Evolutionary conservation across 768 basidiomycete genomes (phyloP).

Genomic region (Rhodotorula toruloides): DNA sequence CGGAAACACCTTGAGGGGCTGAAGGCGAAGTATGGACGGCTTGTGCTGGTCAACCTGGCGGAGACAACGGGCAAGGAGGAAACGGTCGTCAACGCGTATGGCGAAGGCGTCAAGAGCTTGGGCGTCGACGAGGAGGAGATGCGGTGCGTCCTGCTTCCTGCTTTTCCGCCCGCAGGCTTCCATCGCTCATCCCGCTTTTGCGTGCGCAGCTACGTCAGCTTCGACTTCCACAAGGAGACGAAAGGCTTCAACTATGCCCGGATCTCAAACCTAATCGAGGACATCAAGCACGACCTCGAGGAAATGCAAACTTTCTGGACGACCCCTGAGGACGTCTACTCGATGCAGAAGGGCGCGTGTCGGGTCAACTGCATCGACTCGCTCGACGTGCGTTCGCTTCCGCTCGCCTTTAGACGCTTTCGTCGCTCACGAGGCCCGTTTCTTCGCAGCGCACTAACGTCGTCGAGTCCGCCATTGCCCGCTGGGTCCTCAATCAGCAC

Average conservation of each 20-base stretch:
- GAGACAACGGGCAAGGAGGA: constrained; percentile 87
- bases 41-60: constrained; percentile 83
- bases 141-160: constrained; percentile 38
- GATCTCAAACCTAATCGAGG: constrained; percentile 30
- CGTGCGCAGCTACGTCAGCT: constrained; percentile 27
- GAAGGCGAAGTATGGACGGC: constrained; percentile 31
- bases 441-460: constrained; percentile 39
- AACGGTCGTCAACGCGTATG: constrained; percentile 69
- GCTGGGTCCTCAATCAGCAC: constrained; percentile 59
- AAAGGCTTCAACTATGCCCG: constrained; percentile 68
- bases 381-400: constrained; percentile 28
- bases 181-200: not conserved
- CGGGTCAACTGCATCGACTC: constrained; percentile 42
- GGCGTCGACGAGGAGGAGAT: constrained; percentile 45
- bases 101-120: constrained; percentile 60
- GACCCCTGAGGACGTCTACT: constrained; percentile 16
- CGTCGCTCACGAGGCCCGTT: too few relatives aligned
- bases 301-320: constrained; percentile 38
- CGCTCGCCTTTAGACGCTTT: not conserved
- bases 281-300: constrained; percentile 35
- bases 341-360: constrained; percentile 33
- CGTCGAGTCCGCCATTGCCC: constrained; percentile 70
- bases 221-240: constrained; percentile 47
- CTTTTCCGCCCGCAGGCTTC: not conserved
- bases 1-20: constrained; percentile 38